Evolutionary conservation across 495 filamentous ascomycete genomes (phyloP).

Genomic region (Penicillium canescens): DNA sequence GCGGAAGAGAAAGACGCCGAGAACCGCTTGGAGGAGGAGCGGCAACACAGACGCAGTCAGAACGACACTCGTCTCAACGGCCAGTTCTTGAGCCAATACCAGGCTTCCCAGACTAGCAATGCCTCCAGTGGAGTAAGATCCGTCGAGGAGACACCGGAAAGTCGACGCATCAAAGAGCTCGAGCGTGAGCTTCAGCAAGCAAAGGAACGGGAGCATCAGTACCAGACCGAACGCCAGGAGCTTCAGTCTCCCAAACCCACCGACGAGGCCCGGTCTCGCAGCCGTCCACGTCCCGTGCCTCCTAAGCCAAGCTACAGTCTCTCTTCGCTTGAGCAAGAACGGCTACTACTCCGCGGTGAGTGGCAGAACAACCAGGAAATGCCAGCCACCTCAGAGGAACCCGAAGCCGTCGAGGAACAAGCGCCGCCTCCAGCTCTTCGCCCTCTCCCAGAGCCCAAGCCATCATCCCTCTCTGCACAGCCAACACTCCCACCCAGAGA

Average conservation of each 20-base stretch:
- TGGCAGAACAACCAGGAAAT: conserved; percentile 58
- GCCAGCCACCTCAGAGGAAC: conserved; percentile 18
- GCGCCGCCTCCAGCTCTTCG: conserved; percentile 39
- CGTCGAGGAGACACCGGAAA: conserved; percentile 45
- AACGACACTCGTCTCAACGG: conserved; percentile 72
- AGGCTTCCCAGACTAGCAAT: conserved; percentile 48
- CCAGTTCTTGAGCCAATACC: conserved; percentile 85
- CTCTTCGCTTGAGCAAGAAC: conserved; percentile 73
- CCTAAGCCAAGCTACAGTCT: conserved; percentile 61
- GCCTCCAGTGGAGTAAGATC: conserved; percentile 7
- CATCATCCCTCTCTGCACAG: conserved; percentile 9
- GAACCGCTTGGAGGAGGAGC: conserved; percentile 64
- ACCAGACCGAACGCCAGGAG: conserved; percentile 76
- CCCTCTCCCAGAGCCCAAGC: conserved; percentile 38
- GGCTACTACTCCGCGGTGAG: conserved; percentile 68
- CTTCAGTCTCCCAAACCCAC: conserved; percentile 36
- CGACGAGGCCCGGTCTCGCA: conserved; percentile 25
- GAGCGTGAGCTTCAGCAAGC: conserved; percentile 85
- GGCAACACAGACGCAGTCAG: conserved; percentile 56
- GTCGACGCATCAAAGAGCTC: conserved; percentile 74
- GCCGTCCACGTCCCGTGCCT: conserved; percentile 43
- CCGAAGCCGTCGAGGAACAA: conserved; percentile 31
- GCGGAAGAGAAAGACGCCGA: conserved; percentile 75
- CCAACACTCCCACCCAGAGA: conserved; percentile 19
- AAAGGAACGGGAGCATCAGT: conserved; percentile 81